phyloP scores from a whole-genome alignment of 768 basidiomycete genomes.

The Leccinum olivaceopallidum region DNA sequence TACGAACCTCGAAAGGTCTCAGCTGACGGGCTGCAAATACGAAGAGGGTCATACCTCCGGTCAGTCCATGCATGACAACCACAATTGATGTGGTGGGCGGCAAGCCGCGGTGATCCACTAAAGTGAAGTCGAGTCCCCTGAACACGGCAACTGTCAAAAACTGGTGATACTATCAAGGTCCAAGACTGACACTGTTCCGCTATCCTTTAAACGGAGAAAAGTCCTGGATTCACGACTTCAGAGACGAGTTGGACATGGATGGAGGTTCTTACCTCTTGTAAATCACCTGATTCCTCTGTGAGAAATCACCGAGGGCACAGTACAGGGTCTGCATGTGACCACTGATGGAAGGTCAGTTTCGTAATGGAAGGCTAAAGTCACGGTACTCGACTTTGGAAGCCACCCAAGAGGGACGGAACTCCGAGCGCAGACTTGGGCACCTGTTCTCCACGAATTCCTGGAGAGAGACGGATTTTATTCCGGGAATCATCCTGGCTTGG shows the following conservation, averaged over 20 bases:
- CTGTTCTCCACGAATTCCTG: slow-evolving; percentile 32
- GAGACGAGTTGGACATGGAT: too few relatives aligned
- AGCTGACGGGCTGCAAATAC: slow-evolving; percentile 1
- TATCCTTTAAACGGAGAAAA: slow-evolving; percentile 26
- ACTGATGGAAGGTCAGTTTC: slow-evolving; percentile 22
- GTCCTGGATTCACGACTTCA: too few relatives aligned
- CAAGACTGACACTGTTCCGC: slow-evolving; percentile 30
- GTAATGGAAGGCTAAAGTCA: too few relatives aligned
- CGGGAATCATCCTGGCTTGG: slow-evolving; percentile 12
- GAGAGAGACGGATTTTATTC: slow-evolving; percentile 22
- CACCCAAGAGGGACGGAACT: slow-evolving; percentile 34
- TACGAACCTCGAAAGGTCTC: slow-evolving; percentile 61
- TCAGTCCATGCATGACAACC: slow-evolving; percentile 35
- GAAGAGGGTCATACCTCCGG: slow-evolving; percentile 27
- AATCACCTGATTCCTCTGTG: slow-evolving; percentile 4
- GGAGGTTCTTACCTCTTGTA: slow-evolving; percentile 30
- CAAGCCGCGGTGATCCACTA: slow-evolving; percentile 24
- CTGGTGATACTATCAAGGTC: background rate
- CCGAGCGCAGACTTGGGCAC: slow-evolving; percentile 30
- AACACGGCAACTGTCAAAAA: slow-evolving; percentile 1
- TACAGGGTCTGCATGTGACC: slow-evolving; percentile 36
- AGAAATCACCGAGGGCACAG: slow-evolving; percentile 17
- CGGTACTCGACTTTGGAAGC: slow-evolving; percentile 30
- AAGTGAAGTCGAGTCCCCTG: slow-evolving; percentile 36
- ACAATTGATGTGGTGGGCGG: slow-evolving; percentile 29